Base-by-base conservation (phyloP, 2,329 filamentous ascomycete genomes). In the Diaporthe helianthi region DNA sequence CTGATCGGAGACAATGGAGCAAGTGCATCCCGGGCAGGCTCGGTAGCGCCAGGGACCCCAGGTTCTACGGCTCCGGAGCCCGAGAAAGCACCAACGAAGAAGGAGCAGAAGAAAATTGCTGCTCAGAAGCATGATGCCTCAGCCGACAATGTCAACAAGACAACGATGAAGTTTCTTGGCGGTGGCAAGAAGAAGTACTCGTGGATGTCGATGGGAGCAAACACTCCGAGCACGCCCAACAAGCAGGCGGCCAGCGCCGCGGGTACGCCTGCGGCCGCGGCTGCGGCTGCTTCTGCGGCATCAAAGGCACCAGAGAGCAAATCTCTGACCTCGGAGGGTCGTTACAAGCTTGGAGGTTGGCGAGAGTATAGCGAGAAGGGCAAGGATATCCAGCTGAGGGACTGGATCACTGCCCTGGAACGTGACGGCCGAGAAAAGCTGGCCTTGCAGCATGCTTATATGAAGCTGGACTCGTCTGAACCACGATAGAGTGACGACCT, bases 101-200 rank as follows among this genome's bases (percentile, higher is more conserved):
- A 98, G 81, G 94, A 97, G 78, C 85, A 84, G 71, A 89, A 91
- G 77, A 93, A 91, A 79, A 92, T 90, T 72, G 86, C 91, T 73
- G 90, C 93, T 70, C 93, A 92, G 74, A 87, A 90, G 26, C 92
- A 89, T 0, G 93, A 97, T 76, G 91, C 91, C 22, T 90, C 90
- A 69, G 93, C 95, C 73, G 89, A 90, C 26, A 92, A 91, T 72
- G 93, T 95, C 31, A 97, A 98, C 77, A 86, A 89, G 67, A 97
- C 94, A 0, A 93, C 86, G 1, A 86, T 94, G 52, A 91, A 91
- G 68, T 85, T 87, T 75, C 86, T 87, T 77, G 87, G 88, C 5
- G 80, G 81, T 19, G 84, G 86, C 65, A 88, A 87, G 73, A 89
- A 89, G 78, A 88, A 88, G 78, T 94, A 94, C 76, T 87, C 88